Conservation (phyloP, 2,329 filamentous ascomycete species). For the Colletotrichum zoysiae region DNA sequence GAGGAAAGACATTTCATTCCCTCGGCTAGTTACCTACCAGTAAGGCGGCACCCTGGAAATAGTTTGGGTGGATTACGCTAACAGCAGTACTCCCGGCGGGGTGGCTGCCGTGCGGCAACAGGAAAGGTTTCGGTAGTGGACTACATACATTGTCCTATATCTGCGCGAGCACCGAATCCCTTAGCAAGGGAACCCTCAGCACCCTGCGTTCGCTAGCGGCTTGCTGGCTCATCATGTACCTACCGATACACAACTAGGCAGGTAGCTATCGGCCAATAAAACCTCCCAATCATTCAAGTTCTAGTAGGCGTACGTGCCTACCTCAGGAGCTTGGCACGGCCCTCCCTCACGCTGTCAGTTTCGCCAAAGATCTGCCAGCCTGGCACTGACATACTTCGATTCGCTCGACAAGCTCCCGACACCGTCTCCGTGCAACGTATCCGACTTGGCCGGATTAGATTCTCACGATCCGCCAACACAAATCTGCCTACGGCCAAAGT, state of each 20-base stretch:
- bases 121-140: neutral
- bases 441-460: constrained; percentile 28
- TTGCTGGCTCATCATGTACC: neutral
- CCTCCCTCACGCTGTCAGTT: constrained; percentile 36
- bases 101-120: constrained; percentile 21
- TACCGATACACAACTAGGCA: neutral
- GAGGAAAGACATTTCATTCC: neutral
- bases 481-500: constrained; percentile 12
- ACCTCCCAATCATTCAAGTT: constrained; percentile 15
- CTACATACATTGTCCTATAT: neutral
- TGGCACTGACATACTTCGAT: constrained; percentile 27
- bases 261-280: constrained; percentile 17
- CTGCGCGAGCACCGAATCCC: neutral
- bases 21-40: neutral
- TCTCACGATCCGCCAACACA: constrained; percentile 23
- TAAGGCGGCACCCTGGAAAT: neutral
- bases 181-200: neutral
- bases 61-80: neutral
- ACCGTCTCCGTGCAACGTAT: constrained; percentile 32
- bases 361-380: constrained; percentile 38
- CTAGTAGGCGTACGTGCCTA: constrained; percentile 27
- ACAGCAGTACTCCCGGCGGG: neutral
- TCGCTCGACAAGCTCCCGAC: constrained; percentile 20
- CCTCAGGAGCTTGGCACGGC: constrained; percentile 37
- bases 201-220: constrained; percentile 14